Evolutionary conservation across 2,329 filamentous ascomycete genomes (phyloP).

Genomic region (Pseudopyricularia javanii): DNA sequence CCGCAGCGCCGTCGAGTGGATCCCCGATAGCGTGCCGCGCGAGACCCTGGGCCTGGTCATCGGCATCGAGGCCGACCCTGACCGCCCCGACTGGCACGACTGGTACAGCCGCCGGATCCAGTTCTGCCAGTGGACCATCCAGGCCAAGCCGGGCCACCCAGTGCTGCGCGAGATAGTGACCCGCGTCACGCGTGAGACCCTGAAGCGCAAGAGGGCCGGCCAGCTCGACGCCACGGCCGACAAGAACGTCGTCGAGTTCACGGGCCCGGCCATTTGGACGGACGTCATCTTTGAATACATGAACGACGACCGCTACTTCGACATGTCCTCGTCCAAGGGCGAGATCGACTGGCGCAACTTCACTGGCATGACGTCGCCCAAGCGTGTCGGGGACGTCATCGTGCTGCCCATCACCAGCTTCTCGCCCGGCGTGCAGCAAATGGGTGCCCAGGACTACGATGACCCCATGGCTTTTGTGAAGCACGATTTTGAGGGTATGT

Average conservation of each 20-base stretch:
- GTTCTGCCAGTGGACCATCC: conserved; percentile 99
- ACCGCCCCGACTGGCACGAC: conserved; percentile 80
- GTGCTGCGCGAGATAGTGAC: conserved; percentile 78
- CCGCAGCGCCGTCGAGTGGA: conserved; percentile 74
- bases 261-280: conserved; percentile 89
- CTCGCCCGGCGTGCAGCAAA: conserved; percentile 85
- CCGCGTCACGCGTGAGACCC: conserved; percentile 71
- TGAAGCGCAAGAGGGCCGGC: conserved; percentile 58
- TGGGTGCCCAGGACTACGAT: conserved; percentile 78
- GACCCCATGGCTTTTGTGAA: conserved; percentile 97
- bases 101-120: conserved; percentile 97
- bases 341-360: conserved; percentile 82
- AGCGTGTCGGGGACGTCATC: conserved; percentile 86
- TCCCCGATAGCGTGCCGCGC: conserved; percentile 65
- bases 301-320: conserved; percentile 82
- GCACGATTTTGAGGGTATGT: conserved; percentile 93
- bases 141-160: conserved; percentile 87
- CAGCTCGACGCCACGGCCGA: conserved; percentile 44
- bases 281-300: conserved; percentile 87
- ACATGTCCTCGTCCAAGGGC: conserved; percentile 56
- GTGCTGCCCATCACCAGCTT: conserved; percentile 95
- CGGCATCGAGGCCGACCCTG: conserved; percentile 92
- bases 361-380: conserved; percentile 70
- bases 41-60: conserved; percentile 75
- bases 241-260: conserved; percentile 82